Evolutionary conservation across 2,329 filamentous ascomycete genomes (phyloP), one percentile per base, ranked within the genome.

Genomic region (Fusarium circinatum): DNA sequence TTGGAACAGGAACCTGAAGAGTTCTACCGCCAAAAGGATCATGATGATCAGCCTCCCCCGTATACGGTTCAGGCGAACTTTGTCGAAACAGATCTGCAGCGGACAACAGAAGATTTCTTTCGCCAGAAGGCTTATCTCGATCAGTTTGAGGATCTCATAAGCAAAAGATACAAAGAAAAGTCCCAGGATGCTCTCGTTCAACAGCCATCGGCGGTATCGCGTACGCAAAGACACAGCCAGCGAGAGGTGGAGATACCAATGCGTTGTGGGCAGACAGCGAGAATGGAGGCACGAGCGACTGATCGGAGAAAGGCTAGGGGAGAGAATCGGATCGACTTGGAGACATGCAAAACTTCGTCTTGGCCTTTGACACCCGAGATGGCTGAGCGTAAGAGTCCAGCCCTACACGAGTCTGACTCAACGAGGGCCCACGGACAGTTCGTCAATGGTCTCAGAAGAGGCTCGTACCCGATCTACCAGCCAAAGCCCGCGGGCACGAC

Each of bases 291-390:
- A 44, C 14, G 6, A 44, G 24, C 6, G 1, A 5, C 5, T 4
- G 15, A 24, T 44, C n/a, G 11, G 8, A 2, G 5, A 18, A 2
- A 8, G n/a, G 41, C n/a, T 44, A 12, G 10, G 15, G 1, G 41
- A 5, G 5, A n/a, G 0, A 5, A 18, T 44, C 6, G 5, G 10
- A 18, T 44, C 6, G 8, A 12, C 5, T 11, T 8, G 4, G 10
- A 44, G n/a, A 17, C 7, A 44, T 7, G 0, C 1, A 44, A 44
- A 6, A 44, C 10, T 24, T n/a, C n/a, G n/a, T n/a, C n/a, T n/a
- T 6, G n/a, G n/a, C 1, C 41, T 18, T 24, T 18, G 15, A 44
- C 10, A 15, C 41, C 15, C 11, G 41, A 44, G n/a, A 44, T 44
- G 15, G 10, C 41, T 6, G 41, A 44, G 41, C 41, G 41, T 24